Conservation (phyloP, 148 eudicot genomes). For the Rhododendron ferrugineum region DNA sequence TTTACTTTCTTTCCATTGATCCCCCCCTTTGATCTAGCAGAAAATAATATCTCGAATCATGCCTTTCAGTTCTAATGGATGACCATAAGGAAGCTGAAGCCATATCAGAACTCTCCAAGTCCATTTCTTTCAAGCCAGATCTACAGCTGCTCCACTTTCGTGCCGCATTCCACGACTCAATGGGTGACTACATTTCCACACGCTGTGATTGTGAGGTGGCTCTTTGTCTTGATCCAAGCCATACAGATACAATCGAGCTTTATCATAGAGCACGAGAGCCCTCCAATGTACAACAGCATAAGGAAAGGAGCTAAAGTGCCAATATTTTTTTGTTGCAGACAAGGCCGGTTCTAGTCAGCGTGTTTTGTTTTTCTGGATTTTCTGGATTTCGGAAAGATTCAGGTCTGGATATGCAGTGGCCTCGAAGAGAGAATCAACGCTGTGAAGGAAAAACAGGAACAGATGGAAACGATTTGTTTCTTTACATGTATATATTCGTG, state of each 20-base stretch:
- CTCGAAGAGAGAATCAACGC: too few relatives aligned
- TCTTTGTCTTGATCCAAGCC: slow-evolving; percentile 54
- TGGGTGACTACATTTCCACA: slow-evolving; percentile 36
- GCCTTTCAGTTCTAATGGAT: slow-evolving; percentile 54
- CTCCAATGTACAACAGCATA: slow-evolving; percentile 21
- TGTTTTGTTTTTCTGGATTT: too few relatives aligned
- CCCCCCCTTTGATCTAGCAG: not conserved
- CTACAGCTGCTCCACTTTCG: slow-evolving; percentile 63
- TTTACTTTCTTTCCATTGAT: not conserved
- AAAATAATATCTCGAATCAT: not conserved
- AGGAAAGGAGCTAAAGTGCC: not conserved
- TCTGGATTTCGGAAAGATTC: too few relatives aligned
- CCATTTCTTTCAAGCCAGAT: slow-evolving; percentile 63
- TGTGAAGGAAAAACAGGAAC: too few relatives aligned
- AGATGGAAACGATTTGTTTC: too few relatives aligned
- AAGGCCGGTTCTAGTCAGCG: not conserved
- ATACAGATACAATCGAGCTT: slow-evolving; percentile 51
- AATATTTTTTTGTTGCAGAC: slow-evolving; percentile 4
- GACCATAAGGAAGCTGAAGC: slow-evolving; percentile 47
- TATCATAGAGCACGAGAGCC: slow-evolving; percentile 37
- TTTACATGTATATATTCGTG: too few relatives aligned
- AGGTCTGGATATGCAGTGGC: too few relatives aligned
- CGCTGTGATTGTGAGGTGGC: slow-evolving; percentile 62
- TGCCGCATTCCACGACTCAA: slow-evolving; percentile 62
- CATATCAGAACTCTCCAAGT: slow-evolving; percentile 48